A percentile compares a stretch with the other conserved stretches of the same genome.
Evolutionary conservation across 169 alveolate genomes (phyloP).

Genomic region (Cryptosporidium baileyi): DNA sequence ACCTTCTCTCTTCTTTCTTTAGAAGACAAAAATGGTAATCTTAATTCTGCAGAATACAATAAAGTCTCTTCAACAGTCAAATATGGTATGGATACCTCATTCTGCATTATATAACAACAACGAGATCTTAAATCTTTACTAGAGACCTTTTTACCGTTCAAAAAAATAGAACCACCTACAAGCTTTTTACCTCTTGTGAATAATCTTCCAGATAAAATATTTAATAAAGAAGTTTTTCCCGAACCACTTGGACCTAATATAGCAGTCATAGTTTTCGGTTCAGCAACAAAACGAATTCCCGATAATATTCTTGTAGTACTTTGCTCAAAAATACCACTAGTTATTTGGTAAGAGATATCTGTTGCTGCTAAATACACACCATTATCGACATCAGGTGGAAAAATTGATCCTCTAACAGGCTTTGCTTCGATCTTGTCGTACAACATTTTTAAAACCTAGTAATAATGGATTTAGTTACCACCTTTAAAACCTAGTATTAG

Average conservation of each 20-base stretch:
- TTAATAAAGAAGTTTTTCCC: slow-evolving; percentile 91
- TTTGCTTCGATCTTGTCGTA: slow-evolving; percentile 12
- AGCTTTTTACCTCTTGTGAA: slow-evolving; percentile 26
- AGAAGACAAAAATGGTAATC: slow-evolving; percentile 59
- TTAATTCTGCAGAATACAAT: slow-evolving; percentile 80
- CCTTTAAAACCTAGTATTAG: too few relatives aligned
- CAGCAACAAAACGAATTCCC: slow-evolving; percentile 46
- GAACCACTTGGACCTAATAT: slow-evolving; percentile 87
- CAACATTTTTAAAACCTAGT: not conserved
- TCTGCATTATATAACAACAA: slow-evolving; percentile 84
- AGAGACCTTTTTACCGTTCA: slow-evolving; percentile 68
- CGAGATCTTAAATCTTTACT: slow-evolving; percentile 57
- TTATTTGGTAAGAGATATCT: slow-evolving; percentile 27
- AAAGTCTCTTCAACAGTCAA: slow-evolving; percentile 85
- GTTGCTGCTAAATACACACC: slow-evolving; percentile 26
- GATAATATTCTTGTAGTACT: slow-evolving; percentile 15
- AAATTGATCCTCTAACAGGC: slow-evolving; percentile 9
- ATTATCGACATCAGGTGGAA: not conserved
- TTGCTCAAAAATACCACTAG: slow-evolving; percentile 42
- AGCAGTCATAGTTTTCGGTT: slow-evolving; percentile 69
- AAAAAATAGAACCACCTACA: slow-evolving; percentile 22
- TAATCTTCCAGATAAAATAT: slow-evolving; percentile 83
- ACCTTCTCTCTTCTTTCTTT: slow-evolving; percentile 67
- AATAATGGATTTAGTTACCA: too few relatives aligned
- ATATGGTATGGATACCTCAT: slow-evolving; percentile 78